phyloP scores from a whole-genome alignment of 2,329 filamentous ascomycete genomes.

The Colletotrichum tanaceti region DNA sequence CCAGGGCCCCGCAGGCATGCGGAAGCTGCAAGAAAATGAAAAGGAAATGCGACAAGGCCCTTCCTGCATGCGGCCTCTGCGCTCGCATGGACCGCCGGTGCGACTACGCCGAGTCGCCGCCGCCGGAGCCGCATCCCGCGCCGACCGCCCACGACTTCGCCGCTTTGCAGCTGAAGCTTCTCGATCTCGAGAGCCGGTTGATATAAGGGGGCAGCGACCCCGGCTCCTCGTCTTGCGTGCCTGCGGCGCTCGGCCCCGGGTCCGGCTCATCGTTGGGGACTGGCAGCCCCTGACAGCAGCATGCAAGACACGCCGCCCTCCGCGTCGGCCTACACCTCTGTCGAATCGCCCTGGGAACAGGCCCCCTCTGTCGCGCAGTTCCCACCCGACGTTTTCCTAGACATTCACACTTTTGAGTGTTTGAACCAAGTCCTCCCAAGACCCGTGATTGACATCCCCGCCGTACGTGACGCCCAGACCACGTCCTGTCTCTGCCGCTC shows the following conservation, averaged over 20 bases:
- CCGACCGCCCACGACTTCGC: slow-evolving; percentile 55
- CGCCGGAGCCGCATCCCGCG: slow-evolving; percentile 42
- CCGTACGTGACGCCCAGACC: slow-evolving; percentile 47
- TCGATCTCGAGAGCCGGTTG: slow-evolving; percentile 53
- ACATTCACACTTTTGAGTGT: slow-evolving; percentile 54
- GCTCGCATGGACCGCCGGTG: slow-evolving; percentile 54
- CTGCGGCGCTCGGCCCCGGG: background rate
- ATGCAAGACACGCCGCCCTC: slow-evolving; percentile 13
- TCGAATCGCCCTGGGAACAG: slow-evolving; percentile 27
- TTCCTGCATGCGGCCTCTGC: slow-evolving; percentile 62
- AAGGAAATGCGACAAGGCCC: slow-evolving; percentile 62
- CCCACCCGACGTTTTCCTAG: slow-evolving; percentile 58
- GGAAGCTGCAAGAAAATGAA: slow-evolving; percentile 52
- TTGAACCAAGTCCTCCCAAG: slow-evolving; percentile 52
- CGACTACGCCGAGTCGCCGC: slow-evolving; percentile 53
- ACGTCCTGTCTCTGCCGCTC: background rate
- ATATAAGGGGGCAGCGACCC: slow-evolving; percentile 32
- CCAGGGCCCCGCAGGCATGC: slow-evolving; percentile 29
- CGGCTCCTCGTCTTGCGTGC: background rate
- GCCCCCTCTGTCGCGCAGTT: slow-evolving; percentile 45
- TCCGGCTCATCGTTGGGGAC: background rate
- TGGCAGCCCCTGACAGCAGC: slow-evolving; percentile 1
- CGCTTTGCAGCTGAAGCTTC: slow-evolving; percentile 51
- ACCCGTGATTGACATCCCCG: slow-evolving; percentile 53
- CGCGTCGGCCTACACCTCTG: background rate